Evolutionary conservation across 2,329 filamentous ascomycete species (phyloP).

Genomic region (Talaromyces piceae): DNA sequence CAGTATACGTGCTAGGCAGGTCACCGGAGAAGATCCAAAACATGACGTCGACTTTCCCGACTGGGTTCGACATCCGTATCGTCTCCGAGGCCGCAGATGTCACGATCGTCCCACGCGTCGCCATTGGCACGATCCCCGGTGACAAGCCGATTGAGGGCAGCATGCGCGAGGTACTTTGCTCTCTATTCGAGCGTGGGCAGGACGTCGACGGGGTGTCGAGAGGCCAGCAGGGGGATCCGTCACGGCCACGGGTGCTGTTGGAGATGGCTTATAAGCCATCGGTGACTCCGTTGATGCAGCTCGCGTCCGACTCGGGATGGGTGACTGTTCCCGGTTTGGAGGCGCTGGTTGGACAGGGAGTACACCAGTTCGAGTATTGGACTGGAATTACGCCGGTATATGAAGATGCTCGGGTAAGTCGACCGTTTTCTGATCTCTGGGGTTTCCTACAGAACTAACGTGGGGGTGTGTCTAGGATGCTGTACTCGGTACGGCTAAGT

Average conservation of each 20-base stretch:
- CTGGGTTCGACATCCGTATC: slow-evolving; percentile 61
- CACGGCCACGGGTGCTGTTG: slow-evolving; percentile 56
- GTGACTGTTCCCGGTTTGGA: slow-evolving; percentile 78
- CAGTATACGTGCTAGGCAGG: slow-evolving; percentile 81
- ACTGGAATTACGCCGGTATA: slow-evolving; percentile 72
- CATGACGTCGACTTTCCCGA: slow-evolving; percentile 66
- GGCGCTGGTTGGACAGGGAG: slow-evolving; percentile 76
- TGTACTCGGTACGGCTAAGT: slow-evolving; percentile 18
- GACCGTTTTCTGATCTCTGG: background rate
- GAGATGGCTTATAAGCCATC: slow-evolving; percentile 96
- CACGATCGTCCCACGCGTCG: slow-evolving; percentile 55
- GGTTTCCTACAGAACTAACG: slow-evolving; percentile 2
- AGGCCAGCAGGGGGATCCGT: slow-evolving; percentile 24
- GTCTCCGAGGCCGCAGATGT: slow-evolving; percentile 51
- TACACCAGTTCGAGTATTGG: slow-evolving; percentile 82
- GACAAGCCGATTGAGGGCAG: slow-evolving; percentile 70
- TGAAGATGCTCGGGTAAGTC: slow-evolving; percentile 55
- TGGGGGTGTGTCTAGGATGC: slow-evolving; percentile 16
- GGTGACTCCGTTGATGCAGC: slow-evolving; percentile 73
- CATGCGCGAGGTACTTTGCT: slow-evolving; percentile 58
- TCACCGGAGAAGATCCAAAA: slow-evolving; percentile 59
- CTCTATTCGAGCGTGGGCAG: slow-evolving; percentile 43
- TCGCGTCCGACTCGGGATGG: slow-evolving; percentile 75
- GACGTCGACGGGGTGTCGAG: slow-evolving; percentile 38
- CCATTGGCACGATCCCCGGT: slow-evolving; percentile 85